Evolutionary conservation across 768 basidiomycete species (phyloP), one percentile per base, ranked within the genome.

Genomic region (Macrocybe gigantea): DNA sequence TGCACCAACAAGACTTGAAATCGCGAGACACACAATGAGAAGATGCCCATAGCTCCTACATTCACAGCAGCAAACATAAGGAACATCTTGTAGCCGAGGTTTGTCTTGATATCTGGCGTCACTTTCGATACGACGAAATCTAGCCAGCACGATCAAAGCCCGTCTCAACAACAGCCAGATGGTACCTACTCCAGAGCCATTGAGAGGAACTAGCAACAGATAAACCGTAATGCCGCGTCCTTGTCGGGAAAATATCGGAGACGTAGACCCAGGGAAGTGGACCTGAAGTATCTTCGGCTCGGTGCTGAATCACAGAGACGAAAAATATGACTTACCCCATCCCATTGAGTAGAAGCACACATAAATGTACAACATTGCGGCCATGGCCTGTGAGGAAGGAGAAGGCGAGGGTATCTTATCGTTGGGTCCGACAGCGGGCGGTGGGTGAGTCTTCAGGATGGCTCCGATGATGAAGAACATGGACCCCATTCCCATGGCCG

Each of bases 271-370:
- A 68, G 34, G 67, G 68, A 22, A 75, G 57, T 9, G 73, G 74
- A 22, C 72, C 70, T 73, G 48, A 22, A 32, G 31, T 33, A 32
- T 49, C 12, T 76, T 73, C 10, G 74, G 63, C n/a, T n/a, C 5
- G 30, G 14, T 41, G 10, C 8, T 38, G 7, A 31, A 44, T 38
- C n/a, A 43, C 1, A 5, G 13, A 15, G 1, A 33, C 7, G 31
- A 10, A 15, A 30, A 29, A 33, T 36, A 33, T 36, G 34, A 55
- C 66, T 49, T 44, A 71, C 88, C 90, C 83, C 87, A 89, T 35
- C 87, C 88, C 79, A 91, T 85, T 3, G 83, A 87, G 64, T 92
- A 93, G 64, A 91, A 91, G 61, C 83, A 84, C 38, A 91, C 88
- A 56, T 88, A 93, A 46, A 93, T 78, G 60, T 93, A 93, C 30